Evolutionary conservation across 2,329 filamentous ascomycete species (phyloP).

Genomic region (Fusarium xylarioides): DNA sequence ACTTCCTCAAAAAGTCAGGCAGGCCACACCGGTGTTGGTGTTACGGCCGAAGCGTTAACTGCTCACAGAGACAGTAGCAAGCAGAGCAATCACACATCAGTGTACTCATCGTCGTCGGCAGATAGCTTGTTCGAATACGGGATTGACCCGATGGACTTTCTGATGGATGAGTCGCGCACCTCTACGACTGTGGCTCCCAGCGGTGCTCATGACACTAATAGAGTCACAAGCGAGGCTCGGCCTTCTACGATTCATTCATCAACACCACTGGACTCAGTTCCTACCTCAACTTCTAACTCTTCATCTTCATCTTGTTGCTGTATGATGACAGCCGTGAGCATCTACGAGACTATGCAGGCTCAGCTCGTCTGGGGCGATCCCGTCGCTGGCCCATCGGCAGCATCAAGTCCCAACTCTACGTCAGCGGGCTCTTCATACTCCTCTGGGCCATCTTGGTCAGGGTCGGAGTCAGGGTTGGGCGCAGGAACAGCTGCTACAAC

Average conservation of each 20-base stretch:
- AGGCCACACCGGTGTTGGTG: neutral
- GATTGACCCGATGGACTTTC: neutral
- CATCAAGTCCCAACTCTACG: neutral
- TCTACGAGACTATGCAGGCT: neutral
- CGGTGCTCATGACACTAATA: rapidly evolving
- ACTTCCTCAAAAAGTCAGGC: neutral
- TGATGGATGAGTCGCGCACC: neutral
- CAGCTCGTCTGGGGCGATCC: neutral
- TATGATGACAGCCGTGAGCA: neutral
- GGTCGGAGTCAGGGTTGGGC: neutral
- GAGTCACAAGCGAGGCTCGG: neutral
- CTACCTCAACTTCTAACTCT: neutral
- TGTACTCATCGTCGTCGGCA: neutral
- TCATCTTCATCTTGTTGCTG: neutral
- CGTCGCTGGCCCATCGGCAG: neutral
- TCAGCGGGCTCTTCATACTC: neutral
- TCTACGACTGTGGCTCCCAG: neutral
- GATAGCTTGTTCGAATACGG: neutral
- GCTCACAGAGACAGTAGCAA: neutral
- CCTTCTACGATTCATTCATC: neutral
- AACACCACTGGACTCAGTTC: neutral
- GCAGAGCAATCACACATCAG: neutral
- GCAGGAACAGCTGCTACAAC: neutral
- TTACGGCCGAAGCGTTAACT: neutral
- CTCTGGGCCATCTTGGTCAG: neutral